Evolutionary conservation across 1,284 basidiomycete genomes (phyloP), one percentile per base, ranked within the genome.

Genomic region (Ganoderma sinense): DNA sequence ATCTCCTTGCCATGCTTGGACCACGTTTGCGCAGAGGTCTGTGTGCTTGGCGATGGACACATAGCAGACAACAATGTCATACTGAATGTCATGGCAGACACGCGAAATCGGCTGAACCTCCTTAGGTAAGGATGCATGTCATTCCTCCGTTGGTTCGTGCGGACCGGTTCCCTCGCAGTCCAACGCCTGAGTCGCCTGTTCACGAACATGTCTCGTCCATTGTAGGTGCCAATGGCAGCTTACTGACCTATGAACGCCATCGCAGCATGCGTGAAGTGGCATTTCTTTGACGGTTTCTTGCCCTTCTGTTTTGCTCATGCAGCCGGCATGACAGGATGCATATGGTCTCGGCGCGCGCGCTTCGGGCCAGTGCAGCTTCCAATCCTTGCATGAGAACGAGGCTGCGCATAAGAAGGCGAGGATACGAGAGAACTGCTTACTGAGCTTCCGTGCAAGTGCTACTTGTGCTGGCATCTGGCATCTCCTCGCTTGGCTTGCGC

Each of bases 51-150:
- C 41, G 61, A 67, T 18, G 40, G 61, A 56, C 20, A 67, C 61
- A 67, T 40, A 67, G 23, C 36, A n/a, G 31, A 41, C 66, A 58
- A 67, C 66, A 67, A 45, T 39, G 45, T 45, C 60, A 62, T 62
- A 26, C 60, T 39, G 60, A 45, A 51, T 29, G 18, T 43, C n/a
- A 39, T 23, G 39, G 20, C 33, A 13, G 23, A 43, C 36, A 29
- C 59, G 36, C 59, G 56, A 39, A 6, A 13, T 36, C 18, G 39
- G 39, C 39, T 4, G 13, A 23, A 18, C 33, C 33, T 31, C 31
- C 18, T 20, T 59, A 23, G 31, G 23, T 56, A 18, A 29, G 23
- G 11, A 48, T 29, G 53, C 29, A 56, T 33, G 53, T 18, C 53
- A 56, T 31, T 33, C 53, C 31, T 29, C 31, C n/a, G 20, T 48